These are phyloP conservation scores for Phytophthora brassicae DNA, from an alignment of 352 stramenopile genomes.

Conservation along the genomic window DNA sequence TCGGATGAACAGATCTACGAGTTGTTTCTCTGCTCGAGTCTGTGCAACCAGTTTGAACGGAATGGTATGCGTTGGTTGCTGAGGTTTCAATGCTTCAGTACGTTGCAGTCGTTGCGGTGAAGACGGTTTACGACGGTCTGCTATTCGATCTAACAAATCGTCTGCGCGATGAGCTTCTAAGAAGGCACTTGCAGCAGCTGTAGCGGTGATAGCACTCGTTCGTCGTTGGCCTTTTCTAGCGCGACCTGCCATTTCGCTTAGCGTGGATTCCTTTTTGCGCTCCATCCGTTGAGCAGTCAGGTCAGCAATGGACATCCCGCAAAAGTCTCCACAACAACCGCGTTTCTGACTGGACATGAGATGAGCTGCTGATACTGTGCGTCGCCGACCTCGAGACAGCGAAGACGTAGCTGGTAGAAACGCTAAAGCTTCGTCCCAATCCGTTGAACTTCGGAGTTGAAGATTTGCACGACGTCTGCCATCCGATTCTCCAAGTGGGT, in stretches of 20 bases:
- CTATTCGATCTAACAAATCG: conserved; percentile 16
- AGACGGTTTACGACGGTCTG: conserved; percentile 32
- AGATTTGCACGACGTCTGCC: conserved; percentile 19
- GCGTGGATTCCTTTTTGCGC: conserved; percentile 28
- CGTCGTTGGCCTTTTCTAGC: conserved; percentile 31
- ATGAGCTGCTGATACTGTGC: conserved; percentile 60
- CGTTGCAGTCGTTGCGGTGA: conserved; percentile 42
- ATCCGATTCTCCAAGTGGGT: conserved; percentile 44
- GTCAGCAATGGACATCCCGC: conserved; percentile 42
- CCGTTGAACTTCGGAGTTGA: conserved; percentile 32
- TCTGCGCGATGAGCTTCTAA: conserved; percentile 43
- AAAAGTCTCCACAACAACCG: conserved; percentile 76
- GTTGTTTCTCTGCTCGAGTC: conserved; percentile 74
- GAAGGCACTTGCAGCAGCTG: conserved; percentile 57
- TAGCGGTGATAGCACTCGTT: conserved; percentile 52
- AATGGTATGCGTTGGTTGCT: conserved; percentile 44
- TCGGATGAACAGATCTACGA: conserved; percentile 79
- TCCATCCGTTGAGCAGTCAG: conserved; percentile 47
- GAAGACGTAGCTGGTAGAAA: conserved; percentile 54
- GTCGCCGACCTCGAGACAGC: conserved; percentile 53
- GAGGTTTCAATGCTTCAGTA: conserved; percentile 16
- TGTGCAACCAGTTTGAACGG: conserved; percentile 84
- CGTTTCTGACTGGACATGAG: conserved; percentile 74
- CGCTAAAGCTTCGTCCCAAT: conserved; percentile 62
- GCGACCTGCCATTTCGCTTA: conserved; percentile 7